Percentiles rank a stretch among this genome's conserved stretches.
Conservation (phyloP, 2,329 filamentous ascomycete genomes). For the Leptographium lundbergii region DNA sequence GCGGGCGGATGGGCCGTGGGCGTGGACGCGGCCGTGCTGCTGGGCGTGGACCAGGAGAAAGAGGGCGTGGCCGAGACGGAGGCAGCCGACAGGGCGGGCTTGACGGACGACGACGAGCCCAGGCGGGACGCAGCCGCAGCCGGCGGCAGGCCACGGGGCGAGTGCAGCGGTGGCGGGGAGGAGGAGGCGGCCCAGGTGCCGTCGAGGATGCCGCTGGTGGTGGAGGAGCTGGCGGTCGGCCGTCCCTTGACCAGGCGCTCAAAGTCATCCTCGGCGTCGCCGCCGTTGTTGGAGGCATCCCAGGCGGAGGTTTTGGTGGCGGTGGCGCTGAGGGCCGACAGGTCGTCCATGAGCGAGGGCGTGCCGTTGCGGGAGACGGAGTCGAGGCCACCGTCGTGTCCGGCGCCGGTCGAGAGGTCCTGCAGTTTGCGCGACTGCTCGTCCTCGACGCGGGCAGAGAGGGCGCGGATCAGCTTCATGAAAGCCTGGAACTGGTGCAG, state of each 20-base stretch:
- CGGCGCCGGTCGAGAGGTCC: conserved; percentile 40
- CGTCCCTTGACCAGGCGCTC: conserved; percentile 77
- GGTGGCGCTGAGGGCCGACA: conserved; percentile 53
- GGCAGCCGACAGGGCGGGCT: conserved; percentile 18
- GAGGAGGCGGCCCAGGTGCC: conserved; percentile 5
- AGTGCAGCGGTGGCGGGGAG: background rate
- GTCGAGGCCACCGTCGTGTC: conserved; percentile 14
- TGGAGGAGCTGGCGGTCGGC: background rate
- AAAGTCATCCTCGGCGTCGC: conserved; percentile 59
- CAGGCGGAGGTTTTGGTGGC: conserved; percentile 17
- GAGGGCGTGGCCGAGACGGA: conserved; percentile 22
- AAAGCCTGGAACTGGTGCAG: conserved; percentile 79
- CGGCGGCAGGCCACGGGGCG: background rate
- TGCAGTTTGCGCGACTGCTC: conserved; percentile 84
- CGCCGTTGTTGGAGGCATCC: conserved; percentile 34
- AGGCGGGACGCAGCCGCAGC: background rate
- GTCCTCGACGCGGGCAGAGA: conserved; percentile 71
- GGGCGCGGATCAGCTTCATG: conserved; percentile 73
- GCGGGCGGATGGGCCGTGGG: conserved; percentile 2
- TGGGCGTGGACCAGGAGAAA: conserved; percentile 51
- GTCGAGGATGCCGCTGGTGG: conserved; percentile 6
- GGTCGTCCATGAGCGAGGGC: conserved; percentile 43
- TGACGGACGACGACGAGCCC: conserved; percentile 15
- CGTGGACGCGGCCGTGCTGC: background rate
- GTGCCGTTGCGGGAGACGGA: conserved; percentile 31